Evolutionary conservation across 345 rosid species (phyloP).

Genomic region (Hibiscus tridactylites): DNA sequence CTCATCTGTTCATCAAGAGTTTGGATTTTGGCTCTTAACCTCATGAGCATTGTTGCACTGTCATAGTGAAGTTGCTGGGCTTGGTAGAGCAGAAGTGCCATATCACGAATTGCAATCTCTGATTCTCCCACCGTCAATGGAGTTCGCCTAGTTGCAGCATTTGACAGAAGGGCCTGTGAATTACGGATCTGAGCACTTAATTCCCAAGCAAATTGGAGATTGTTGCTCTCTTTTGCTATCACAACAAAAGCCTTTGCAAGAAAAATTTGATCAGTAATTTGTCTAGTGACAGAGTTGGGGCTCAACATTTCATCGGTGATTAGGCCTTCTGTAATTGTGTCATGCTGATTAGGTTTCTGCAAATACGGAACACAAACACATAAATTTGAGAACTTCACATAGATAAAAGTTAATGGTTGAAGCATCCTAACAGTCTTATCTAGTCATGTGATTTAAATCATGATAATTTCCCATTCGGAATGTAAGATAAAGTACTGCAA

Average conservation of each 20-base stretch:
- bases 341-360: background rate
- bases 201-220: background rate
- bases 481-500: background rate
- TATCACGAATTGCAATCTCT: background rate
- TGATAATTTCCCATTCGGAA: background rate
- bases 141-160: background rate
- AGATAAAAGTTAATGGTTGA: background rate
- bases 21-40: background rate
- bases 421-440: background rate
- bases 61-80: background rate
- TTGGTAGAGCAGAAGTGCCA: background rate
- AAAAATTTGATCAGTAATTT: background rate
- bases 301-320: background rate
- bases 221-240: background rate
- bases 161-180: background rate
- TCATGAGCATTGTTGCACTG: background rate
- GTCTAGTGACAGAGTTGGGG: background rate
- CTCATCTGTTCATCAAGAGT: background rate
- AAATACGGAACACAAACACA: background rate
- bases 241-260: background rate
- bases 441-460: background rate
- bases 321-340: background rate
- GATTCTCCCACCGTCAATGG: background rate
- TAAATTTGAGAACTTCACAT: background rate
- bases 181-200: background rate